Evolutionary conservation across 371 early-diverging fungal species (phyloP), one percentile per base, ranked within the genome.

Genomic region (Zancudomyces culisetae): DNA sequence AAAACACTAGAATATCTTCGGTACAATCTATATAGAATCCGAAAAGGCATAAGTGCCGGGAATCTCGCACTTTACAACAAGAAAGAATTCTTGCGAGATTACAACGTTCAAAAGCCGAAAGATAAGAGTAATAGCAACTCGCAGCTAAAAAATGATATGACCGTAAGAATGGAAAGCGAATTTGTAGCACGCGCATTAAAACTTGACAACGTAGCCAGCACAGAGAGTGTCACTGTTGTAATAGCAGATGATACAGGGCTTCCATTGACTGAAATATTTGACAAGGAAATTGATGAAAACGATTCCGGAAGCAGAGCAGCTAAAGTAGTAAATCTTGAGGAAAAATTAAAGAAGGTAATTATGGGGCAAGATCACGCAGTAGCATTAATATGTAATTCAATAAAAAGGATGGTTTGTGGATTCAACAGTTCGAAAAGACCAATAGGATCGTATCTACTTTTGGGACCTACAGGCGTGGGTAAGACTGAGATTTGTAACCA

Each of bases 401-500:
- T 35, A 10, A 10, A 10, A 15, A 35, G 35, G 35, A 10, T 15
- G 6, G 15, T 6, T 35, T 6, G 10, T 10, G 35, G 35, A 15
- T 35, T 35, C 10, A 15, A 15, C 6, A 35, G 15, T 10, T 6
- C 6, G 15, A 35, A 35, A 10, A 35, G 15, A 35, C 35, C 35
- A 6, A 35, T 35, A 10, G 35, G 35, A 15, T 45, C 45, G 18
- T 79, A 87, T 69, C 60, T 88, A n/a, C 85, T 88, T 69, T 69
- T 88, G 13, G 89, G 89, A 0, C 83, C 89, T 1, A 86, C 85
- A 0, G 88, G 88, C 52, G 80, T 80, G 0, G 89, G 89, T 30
- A 88, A 88, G 64, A 88, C 86, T 0, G 86, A 87, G 67, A 69
- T 87, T 45, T 79, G 86, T 27, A 88, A 88, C 58, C 73, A 82